A percentile compares a stretch with the other conserved stretches of the same genome.
Conservation (phyloP, 257 asterid species). For the Cruciata laevipes region DNA sequence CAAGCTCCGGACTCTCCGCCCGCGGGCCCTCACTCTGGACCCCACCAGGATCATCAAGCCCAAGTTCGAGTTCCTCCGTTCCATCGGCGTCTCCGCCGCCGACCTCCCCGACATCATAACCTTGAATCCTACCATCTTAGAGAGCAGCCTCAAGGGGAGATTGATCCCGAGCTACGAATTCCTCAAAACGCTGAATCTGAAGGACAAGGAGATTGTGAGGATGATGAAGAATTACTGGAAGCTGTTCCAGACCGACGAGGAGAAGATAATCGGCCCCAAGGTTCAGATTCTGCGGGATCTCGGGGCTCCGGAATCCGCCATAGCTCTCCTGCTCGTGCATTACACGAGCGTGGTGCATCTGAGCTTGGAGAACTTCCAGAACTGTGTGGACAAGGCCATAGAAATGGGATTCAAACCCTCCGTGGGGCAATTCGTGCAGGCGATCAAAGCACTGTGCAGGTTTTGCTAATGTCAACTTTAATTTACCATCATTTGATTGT, state of each 20-base stretch:
- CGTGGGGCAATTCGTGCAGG: conserved; percentile 1
- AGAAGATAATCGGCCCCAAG: conserved; percentile 2
- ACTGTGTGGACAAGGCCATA: conserved; percentile 9
- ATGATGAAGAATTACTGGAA: conserved; percentile 16
- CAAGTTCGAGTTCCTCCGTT: conserved; percentile 9
- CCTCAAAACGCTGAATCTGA: conserved; percentile 6
- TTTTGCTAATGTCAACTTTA: no score
- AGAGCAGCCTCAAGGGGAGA: conserved; percentile 7
- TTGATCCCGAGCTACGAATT: conserved; percentile 8
- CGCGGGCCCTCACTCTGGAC: conserved; percentile 6
- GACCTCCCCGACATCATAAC: conserved; percentile 10
- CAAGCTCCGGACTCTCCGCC: conserved; percentile 11
- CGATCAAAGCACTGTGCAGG: background rate
- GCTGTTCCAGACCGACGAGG: conserved; percentile 4
- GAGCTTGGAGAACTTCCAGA: conserved; percentile 1
- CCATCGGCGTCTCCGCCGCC: conserved; percentile 11
- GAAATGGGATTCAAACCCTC: conserved; percentile 9
- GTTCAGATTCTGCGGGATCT: conserved; percentile 1
- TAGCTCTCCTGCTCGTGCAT: conserved; percentile 7
- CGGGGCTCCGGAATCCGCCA: conserved; percentile 8
- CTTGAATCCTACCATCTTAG: background rate
- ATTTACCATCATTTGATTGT: background rate
- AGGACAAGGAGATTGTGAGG: background rate
- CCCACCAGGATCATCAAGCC: conserved; percentile 1
- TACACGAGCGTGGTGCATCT: conserved; percentile 8